Base-by-base conservation (phyloP, 2,329 filamentous ascomycete species). In the Penicillium griseofulvum region DNA sequence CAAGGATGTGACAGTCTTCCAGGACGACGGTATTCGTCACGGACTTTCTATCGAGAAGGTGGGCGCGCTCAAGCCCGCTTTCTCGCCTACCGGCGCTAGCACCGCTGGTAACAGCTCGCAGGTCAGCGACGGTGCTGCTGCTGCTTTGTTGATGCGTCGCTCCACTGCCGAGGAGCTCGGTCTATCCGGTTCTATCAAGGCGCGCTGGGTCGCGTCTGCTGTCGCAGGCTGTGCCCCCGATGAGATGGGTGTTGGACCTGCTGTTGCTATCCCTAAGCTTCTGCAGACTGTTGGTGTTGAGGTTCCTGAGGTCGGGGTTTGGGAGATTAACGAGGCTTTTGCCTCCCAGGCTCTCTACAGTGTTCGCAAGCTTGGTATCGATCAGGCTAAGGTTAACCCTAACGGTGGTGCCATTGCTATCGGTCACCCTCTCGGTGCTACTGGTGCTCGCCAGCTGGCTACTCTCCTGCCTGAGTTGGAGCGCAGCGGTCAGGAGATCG, bases 401-500 rank as follows among this genome's bases (percentile, higher is more conserved):
- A 91, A 95, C 66, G 93, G 93, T 57, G 92, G 93, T 31, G 93
- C 92, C 2, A 96, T 97, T 72, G 92, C 93, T n/a, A 77, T 97
- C 24, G 93, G 93, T 1, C 93, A 97, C 72, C 92, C 92, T 6
- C 81, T 97, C 1, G 92, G 93, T 44, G 92, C 91, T 31, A 97
- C 92, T 5, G 91, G 90, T 33, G 90, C 89, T 29, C 81, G 92
- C 63, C 88, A 96, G 82, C 76, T 91, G 65, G 85, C 85, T 45
- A 93, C 89, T 48, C 72, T 93, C 78, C 70, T 96, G 77, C 71
- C 83, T 74, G 81, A 88, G 78, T 68, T 89, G 84, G 77, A 84
- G 74, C 74, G 89, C 64, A 81, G 81, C 52, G 83, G 85, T 1
- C 81, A 88, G 55, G 81, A 93, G 73, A 78, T 96, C 45, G 91